These are phyloP conservation scores for Annulohypoxylon moriforme DNA, from an alignment of 495 filamentous ascomycete species.

Conservation along the genomic window DNA sequence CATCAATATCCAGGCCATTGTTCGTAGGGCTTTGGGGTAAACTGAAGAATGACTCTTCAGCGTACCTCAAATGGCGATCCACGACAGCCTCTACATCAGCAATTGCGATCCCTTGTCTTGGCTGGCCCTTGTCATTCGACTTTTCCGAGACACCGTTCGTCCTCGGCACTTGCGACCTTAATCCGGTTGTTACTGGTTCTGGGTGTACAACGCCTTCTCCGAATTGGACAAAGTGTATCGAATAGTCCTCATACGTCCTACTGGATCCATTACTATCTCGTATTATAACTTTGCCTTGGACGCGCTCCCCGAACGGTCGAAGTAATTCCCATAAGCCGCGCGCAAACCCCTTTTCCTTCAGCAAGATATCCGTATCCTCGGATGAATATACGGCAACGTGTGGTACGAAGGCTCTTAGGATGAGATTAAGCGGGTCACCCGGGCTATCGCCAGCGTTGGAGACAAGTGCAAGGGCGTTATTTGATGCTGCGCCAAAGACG, in stretches of 20 bases:
- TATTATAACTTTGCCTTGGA: constrained; percentile 88
- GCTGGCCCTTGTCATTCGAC: constrained; percentile 22
- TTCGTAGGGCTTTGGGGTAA: constrained; percentile 54
- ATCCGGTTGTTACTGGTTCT: constrained; percentile 47
- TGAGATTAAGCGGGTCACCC: constrained; percentile 74
- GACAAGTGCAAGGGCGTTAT: constrained; percentile 58
- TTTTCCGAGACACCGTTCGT: constrained; percentile 43
- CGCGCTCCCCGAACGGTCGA: constrained; percentile 88
- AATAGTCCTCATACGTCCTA: constrained; percentile 87
- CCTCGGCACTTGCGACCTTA: constrained; percentile 49
- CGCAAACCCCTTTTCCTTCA: constrained; percentile 84
- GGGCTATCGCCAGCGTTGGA: constrained; percentile 62
- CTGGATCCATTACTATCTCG: constrained; percentile 88
- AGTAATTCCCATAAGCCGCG: constrained; percentile 85
- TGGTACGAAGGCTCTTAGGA: constrained; percentile 86
- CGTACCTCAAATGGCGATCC: constrained; percentile 63
- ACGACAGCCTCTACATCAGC: constrained; percentile 63
- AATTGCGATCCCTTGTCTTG: constrained; percentile 37
- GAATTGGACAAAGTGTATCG: constrained; percentile 81
- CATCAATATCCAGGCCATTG: constrained; percentile 52
- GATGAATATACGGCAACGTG: constrained; percentile 87
- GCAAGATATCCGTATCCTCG: constrained; percentile 81
- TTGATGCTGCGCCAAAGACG: constrained; percentile 57
- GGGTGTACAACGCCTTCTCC: constrained; percentile 69
- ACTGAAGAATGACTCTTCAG: constrained; percentile 60